Conservation (phyloP, 768 basidiomycete species). For the Leccinum uliginosum region DNA sequence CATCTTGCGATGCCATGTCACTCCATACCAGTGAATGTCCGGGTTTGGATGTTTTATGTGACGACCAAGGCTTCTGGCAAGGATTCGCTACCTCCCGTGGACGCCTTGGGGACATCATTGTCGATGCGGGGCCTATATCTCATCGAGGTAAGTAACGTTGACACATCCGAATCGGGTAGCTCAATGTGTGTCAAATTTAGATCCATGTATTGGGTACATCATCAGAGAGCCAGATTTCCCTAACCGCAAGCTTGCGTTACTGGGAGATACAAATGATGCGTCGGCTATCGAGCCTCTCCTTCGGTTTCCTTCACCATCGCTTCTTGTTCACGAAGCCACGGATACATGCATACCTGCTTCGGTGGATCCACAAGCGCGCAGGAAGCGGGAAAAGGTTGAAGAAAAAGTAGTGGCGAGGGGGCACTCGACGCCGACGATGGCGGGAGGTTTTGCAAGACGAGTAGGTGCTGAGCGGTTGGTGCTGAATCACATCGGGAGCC, state of each 20-base stretch:
- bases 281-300: slow-evolving; percentile 56
- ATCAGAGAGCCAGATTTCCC: slow-evolving; percentile 52
- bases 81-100: slow-evolving; percentile 42
- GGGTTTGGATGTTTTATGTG: slow-evolving; percentile 56
- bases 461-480: slow-evolving; percentile 59
- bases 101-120: slow-evolving; percentile 40
- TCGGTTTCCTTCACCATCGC: slow-evolving; percentile 43
- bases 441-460: slow-evolving; percentile 65
- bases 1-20: slow-evolving; percentile 43
- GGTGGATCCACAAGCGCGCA: slow-evolving; percentile 47
- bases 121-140: slow-evolving; percentile 70
- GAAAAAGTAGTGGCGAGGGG: slow-evolving; percentile 59
- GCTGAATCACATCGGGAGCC: slow-evolving; percentile 73
- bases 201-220: slow-evolving; percentile 77
- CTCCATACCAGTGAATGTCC: slow-evolving; percentile 61
- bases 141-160: slow-evolving; percentile 58
- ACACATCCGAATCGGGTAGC: neutral
- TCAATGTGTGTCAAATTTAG: slow-evolving; percentile 33
- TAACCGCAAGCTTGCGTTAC: slow-evolving; percentile 62
- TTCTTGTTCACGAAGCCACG: slow-evolving; percentile 86
- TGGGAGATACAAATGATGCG: slow-evolving; percentile 76
- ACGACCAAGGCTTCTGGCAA: slow-evolving; percentile 62
- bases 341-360: slow-evolving; percentile 62
- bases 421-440: slow-evolving; percentile 77
- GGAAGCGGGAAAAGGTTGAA: slow-evolving; percentile 38